phyloP scores from a whole-genome alignment of 2,329 filamentous ascomycete genomes.

The Xylogone sp. region DNA sequence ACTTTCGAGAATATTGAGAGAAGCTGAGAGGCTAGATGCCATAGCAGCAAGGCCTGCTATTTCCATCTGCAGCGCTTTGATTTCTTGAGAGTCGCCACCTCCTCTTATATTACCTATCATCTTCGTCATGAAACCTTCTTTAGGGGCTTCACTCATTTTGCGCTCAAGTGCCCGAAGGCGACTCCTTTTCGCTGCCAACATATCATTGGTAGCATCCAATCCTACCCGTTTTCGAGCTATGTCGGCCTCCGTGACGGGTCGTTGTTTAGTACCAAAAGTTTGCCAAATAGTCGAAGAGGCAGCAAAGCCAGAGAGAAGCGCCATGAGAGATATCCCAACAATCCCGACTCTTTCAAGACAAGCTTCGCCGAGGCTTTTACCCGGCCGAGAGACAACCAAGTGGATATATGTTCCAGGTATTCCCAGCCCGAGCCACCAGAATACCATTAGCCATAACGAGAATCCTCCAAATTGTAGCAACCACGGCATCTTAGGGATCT shows the following conservation, averaged over 20 bases:
- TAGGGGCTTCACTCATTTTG: constrained; percentile 46
- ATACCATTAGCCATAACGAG: constrained; percentile 63
- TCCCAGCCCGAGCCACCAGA: constrained; percentile 71
- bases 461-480: constrained; percentile 60
- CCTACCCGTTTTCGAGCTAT: constrained; percentile 75
- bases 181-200: constrained; percentile 72
- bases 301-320: constrained; percentile 81
- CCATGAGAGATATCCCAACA: constrained; percentile 83
- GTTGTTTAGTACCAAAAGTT: constrained; percentile 64
- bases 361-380: constrained; percentile 34
- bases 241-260: constrained; percentile 68
- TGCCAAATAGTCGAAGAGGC: constrained; percentile 88
- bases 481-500: constrained; percentile 59
- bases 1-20: constrained; percentile 58
- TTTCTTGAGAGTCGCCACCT: constrained; percentile 54
- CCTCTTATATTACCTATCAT: constrained; percentile 69
- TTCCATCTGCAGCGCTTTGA: constrained; percentile 65
- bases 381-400: constrained; percentile 35
- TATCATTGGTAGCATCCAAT: constrained; percentile 72
- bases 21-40: constrained; percentile 65
- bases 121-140: constrained; percentile 64
- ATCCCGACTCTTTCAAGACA: constrained; percentile 72
- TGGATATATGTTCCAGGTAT: constrained; percentile 52
- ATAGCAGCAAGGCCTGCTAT: constrained; percentile 78
- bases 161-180: constrained; percentile 67